These are phyloP conservation scores for Gelatoporia subvermispora DNA, from an alignment of 768 basidiomycete genomes.

Conservation along the genomic window DNA sequence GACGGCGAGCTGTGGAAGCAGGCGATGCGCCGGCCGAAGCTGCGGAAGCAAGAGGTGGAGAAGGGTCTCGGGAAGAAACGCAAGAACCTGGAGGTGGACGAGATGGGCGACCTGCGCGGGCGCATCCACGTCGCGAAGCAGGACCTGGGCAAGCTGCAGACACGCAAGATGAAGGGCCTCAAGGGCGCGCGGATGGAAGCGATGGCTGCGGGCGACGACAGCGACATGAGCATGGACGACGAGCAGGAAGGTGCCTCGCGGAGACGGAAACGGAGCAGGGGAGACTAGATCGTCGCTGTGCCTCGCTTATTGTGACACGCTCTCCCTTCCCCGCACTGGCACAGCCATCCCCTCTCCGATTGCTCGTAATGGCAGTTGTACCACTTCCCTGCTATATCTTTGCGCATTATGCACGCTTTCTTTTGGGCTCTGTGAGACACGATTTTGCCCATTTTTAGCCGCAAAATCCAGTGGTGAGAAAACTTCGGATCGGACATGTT, in stretches of 20 bases:
- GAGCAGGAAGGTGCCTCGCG: slow-evolving; percentile 13
- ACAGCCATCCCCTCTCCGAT: no score
- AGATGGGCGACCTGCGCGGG: slow-evolving; percentile 95
- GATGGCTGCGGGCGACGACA: slow-evolving; percentile 4
- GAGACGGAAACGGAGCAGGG: slow-evolving; percentile 15
- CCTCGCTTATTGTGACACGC: background rate
- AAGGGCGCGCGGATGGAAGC: slow-evolving; percentile 33
- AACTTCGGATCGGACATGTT: no score
- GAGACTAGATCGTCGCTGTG: background rate
- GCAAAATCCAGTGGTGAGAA: no score
- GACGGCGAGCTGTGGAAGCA: slow-evolving; percentile 77
- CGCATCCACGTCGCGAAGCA: slow-evolving; percentile 86
- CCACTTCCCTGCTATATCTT: background rate
- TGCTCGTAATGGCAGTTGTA: no score
- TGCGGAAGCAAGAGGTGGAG: slow-evolving; percentile 85
- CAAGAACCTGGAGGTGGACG: slow-evolving; percentile 95
- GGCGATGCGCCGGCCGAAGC: slow-evolving; percentile 79
- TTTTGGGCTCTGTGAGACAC: background rate
- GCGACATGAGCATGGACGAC: slow-evolving; percentile 15
- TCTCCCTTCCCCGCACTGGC: no score
- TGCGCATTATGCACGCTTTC: background rate
- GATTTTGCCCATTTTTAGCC: background rate
- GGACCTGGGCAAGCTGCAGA: slow-evolving; percentile 81
- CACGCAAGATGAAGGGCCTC: slow-evolving; percentile 95
- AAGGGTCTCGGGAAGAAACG: slow-evolving; percentile 85